These are phyloP conservation scores for Mrakia gelida DNA, from an alignment of 768 basidiomycete genomes.

Conservation along the genomic window DNA sequence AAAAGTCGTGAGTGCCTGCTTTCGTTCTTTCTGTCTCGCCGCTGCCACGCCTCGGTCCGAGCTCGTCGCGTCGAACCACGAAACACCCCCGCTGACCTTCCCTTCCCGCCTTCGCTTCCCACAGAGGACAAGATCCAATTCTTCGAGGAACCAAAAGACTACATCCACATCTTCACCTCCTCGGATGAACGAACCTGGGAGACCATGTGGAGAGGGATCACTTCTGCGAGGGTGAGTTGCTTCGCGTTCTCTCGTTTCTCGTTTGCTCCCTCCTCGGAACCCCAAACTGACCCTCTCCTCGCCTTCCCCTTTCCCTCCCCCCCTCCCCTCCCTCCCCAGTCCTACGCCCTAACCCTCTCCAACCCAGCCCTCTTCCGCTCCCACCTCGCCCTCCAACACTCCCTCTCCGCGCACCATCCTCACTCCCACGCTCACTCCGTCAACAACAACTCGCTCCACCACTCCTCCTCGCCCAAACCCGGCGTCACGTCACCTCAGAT, in stretches of 20 bases:
- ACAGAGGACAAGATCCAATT: slow-evolving; percentile 74
- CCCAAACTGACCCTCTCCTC: background rate
- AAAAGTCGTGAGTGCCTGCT: slow-evolving; percentile 74
- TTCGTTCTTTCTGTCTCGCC: slow-evolving; percentile 54
- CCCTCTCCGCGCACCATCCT: background rate
- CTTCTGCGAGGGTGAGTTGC: slow-evolving; percentile 20
- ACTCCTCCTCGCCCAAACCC: background rate
- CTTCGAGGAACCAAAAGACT: slow-evolving; percentile 84
- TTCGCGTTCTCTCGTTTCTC: background rate
- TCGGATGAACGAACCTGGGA: slow-evolving; percentile 43
- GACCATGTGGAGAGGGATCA: slow-evolving; percentile 25
- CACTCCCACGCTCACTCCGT: background rate
- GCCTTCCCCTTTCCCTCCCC: no score
- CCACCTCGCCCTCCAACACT: background rate
- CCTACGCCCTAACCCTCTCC: background rate
- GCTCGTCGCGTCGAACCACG: no score
- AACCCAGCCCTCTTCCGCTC: slow-evolving; percentile 18
- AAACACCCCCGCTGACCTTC: background rate
- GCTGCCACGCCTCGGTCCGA: background rate
- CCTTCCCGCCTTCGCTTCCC: slow-evolving; percentile 32
- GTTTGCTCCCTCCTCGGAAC: background rate
- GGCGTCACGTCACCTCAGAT: background rate
- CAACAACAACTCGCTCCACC: background rate
- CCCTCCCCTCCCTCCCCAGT: background rate
- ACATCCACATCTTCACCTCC: slow-evolving; percentile 79